Evolutionary conservation across 257 asterid species (phyloP).

Genomic region (Fraxinus quadrangulata): DNA sequence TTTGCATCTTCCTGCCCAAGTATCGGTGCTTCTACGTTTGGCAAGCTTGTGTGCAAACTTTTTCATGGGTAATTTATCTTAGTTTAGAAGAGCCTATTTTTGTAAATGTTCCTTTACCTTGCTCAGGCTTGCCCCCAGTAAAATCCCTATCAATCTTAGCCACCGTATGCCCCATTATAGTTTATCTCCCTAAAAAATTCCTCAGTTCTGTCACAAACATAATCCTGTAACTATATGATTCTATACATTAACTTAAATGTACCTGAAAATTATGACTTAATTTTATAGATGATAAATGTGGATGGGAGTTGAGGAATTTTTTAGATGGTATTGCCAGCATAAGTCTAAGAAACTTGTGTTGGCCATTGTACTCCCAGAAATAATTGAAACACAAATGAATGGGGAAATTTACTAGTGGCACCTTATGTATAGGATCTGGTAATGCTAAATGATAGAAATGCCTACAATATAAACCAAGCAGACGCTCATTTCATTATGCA

Average conservation of each 20-base stretch:
- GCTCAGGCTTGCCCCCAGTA: not conserved
- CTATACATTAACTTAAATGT: not conserved
- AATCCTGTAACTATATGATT: not conserved
- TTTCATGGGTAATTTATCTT: not conserved
- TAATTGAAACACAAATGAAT: too few relatives aligned
- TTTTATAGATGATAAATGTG: not conserved
- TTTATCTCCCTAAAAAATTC: not conserved
- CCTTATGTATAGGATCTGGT: not conserved
- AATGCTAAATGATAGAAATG: not conserved
- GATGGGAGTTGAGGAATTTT: not conserved
- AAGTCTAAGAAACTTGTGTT: not conserved
- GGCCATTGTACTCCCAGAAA: not conserved
- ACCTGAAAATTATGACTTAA: not conserved
- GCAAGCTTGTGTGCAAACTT: not conserved
- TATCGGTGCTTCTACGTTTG: not conserved
- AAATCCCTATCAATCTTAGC: not conserved
- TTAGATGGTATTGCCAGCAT: not conserved
- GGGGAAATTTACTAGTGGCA: not conserved
- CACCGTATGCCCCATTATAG: not conserved
- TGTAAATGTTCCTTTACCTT: not conserved
- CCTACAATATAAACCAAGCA: not conserved
- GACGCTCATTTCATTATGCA: not conserved
- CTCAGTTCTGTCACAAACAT: not conserved
- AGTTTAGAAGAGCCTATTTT: not conserved
- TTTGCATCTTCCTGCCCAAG: not conserved